Evolutionary conservation across 768 basidiomycete species (phyloP).

Genomic region (Mycena filopes): DNA sequence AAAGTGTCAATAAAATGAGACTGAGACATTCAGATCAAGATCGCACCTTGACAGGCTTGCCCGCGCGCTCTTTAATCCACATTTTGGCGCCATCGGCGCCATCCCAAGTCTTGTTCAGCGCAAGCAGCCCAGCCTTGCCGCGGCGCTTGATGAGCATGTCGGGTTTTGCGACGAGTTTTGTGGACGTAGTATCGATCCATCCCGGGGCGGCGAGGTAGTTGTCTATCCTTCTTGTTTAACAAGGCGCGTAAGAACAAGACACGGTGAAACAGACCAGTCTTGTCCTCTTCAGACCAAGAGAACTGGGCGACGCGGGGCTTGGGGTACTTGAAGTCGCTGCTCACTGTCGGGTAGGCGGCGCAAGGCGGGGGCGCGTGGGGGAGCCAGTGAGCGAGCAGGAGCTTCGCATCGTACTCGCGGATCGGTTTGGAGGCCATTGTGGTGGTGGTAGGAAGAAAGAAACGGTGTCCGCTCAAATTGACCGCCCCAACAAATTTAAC

Average conservation of each 20-base stretch:
- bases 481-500: background rate
- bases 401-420: conserved; percentile 94
- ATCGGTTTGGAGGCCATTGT: conserved; percentile 30
- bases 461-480: conserved; percentile 1
- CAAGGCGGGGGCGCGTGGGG: conserved; percentile 77
- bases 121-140: conserved; percentile 96
- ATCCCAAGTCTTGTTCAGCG: conserved; percentile 92
- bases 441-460: conserved; percentile 11
- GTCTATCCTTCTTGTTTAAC: conserved; percentile 15
- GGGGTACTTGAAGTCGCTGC: conserved; percentile 34
- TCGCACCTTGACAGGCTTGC: conserved; percentile 90
- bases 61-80: conserved; percentile 91
- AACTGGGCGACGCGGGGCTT: conserved; percentile 65
- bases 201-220: conserved; percentile 31
- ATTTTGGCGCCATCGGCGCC: conserved; percentile 84
- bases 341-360: conserved; percentile 25
- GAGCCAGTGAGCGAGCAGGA: conserved; percentile 97
- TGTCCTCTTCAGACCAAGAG: conserved; percentile 48
- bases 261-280: background rate
- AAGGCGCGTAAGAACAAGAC: conserved; percentile 7
- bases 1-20: background rate
- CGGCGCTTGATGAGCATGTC: conserved; percentile 99
- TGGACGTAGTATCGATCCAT: conserved; percentile 37
- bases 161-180: conserved; percentile 91
- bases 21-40: conserved; percentile 26